phyloP scores from a whole-genome alignment of 805 yeast species.

The Jamesozyma spencerorum region DNA sequence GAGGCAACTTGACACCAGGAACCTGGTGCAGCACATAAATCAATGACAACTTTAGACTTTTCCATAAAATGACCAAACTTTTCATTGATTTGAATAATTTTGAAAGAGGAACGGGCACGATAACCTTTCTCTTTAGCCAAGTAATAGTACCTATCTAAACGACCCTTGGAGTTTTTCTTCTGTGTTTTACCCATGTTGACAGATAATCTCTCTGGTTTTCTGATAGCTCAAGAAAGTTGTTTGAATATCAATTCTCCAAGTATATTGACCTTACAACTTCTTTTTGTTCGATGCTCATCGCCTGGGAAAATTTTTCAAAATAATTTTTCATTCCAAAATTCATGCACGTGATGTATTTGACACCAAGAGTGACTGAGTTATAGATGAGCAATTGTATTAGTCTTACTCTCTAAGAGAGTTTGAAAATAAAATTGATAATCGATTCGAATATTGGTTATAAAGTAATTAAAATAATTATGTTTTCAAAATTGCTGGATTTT shows the following conservation, averaged over 20 bases:
- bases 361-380: too few relatives aligned
- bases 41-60: conserved; percentile 90
- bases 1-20: conserved; percentile 99
- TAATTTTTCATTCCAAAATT: neutral
- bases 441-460: too few relatives aligned
- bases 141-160: conserved; percentile 93
- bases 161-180: conserved; percentile 95
- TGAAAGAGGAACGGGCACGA: conserved; percentile 97
- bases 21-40: conserved; percentile 98
- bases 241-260: too few relatives aligned
- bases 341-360: neutral
- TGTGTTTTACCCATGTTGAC: conserved; percentile 75
- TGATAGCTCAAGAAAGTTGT: neutral
- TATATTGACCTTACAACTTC: too few relatives aligned
- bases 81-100: conserved; percentile 88
- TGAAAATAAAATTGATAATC: neutral
- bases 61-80: conserved; percentile 93
- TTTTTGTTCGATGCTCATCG: conserved; percentile 8
- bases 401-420: neutral
- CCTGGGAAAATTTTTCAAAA: conserved; percentile 5
- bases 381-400: too few relatives aligned
- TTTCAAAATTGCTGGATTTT: too few relatives aligned
- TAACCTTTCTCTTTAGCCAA: conserved; percentile 97
- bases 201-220: neutral
- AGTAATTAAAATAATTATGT: too few relatives aligned